Percentiles rank a stretch among this genome's conserved stretches.
Conservation (phyloP, 345 rosid species). For the Eucalyptus victrix region DNA sequence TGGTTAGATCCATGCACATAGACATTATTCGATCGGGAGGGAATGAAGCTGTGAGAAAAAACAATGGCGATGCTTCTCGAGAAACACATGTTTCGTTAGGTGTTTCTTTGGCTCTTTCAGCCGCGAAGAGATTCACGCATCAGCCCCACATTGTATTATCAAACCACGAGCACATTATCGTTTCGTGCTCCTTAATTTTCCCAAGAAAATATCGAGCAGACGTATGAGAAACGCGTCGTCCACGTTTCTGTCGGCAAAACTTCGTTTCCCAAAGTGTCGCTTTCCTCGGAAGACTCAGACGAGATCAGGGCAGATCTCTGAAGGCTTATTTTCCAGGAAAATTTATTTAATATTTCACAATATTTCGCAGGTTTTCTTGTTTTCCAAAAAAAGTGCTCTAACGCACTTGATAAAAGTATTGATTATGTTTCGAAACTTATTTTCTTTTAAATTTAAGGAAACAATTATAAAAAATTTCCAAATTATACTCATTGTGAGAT, state of each 20-base stretch:
- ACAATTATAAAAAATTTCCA: too few relatives aligned
- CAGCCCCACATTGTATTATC: background rate
- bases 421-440: background rate
- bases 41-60: background rate
- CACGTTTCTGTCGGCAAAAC: background rate
- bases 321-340: background rate
- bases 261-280: background rate
- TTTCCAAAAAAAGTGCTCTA: background rate
- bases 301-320: background rate
- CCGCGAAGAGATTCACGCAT: background rate
- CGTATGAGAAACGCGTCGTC: background rate
- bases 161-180: background rate
- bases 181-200: background rate
- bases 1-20: background rate
- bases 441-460: background rate
- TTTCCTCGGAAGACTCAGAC: background rate
- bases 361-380: background rate
- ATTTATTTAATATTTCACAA: background rate
- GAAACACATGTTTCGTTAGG: background rate
- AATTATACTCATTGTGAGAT: fast-evolving
- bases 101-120: background rate
- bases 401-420: background rate
- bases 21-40: background rate
- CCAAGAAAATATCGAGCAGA: background rate
- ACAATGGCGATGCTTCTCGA: background rate